Percentiles rank a stretch among this genome's conserved stretches.
phyloP scores from a whole-genome alignment of 1,284 basidiomycete species.

The Sporisorium graminicola region DNA sequence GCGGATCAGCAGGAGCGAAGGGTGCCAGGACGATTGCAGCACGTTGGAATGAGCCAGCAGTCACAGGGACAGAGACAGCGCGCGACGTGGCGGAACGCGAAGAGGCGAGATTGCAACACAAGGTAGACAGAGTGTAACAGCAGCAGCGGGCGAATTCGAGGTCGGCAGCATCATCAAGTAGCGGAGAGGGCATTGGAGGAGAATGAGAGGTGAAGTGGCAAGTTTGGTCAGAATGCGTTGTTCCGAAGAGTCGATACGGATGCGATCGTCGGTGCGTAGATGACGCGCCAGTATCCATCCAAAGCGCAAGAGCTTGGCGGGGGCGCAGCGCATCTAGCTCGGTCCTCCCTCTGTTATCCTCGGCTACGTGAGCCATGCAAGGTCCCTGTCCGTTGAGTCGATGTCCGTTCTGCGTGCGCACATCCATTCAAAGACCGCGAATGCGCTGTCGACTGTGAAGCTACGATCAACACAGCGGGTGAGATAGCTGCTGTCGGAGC shows the following conservation, averaged over 20 bases:
- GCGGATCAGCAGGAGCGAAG: neutral
- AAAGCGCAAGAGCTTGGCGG: too few relatives aligned
- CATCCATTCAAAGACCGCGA: neutral
- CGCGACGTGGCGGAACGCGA: neutral
- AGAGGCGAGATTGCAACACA: constrained; percentile 9
- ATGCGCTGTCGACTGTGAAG: neutral
- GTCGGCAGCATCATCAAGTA: constrained; percentile 11
- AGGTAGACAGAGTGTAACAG: neutral
- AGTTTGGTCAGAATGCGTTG: constrained; percentile 36
- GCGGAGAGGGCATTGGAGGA: neutral
- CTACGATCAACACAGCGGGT: neutral
- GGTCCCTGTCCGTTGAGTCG: neutral
- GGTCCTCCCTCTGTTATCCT: neutral
- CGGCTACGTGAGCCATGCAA: constrained; percentile 3
- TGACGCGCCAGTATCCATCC: neutral
- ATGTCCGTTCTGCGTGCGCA: neutral
- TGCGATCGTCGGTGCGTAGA: neutral
- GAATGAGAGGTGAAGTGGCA: constrained; percentile 30
- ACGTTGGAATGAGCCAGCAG: neutral
- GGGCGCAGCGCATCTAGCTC: neutral
- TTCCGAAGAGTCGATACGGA: constrained; percentile 12
- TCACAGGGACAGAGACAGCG: neutral
- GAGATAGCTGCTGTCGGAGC: neutral
- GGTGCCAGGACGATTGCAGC: neutral
- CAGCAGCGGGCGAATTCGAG: neutral